Evolutionary conservation across 306 rosid species (phyloP).

Genomic region (Fragaria nilgerrensis): DNA sequence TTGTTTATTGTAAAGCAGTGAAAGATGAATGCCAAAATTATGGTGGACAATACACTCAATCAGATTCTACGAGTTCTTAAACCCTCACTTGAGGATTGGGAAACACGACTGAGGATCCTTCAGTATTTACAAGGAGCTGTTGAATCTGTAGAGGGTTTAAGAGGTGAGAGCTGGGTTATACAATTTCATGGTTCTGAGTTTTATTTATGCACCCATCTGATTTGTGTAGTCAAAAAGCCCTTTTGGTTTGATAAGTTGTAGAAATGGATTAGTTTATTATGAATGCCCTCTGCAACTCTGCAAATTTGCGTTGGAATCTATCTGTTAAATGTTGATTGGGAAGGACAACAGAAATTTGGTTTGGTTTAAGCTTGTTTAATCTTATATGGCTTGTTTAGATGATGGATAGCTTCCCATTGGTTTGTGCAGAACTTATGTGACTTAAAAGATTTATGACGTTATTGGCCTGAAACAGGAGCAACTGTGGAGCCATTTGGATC

Average conservation of each 20-base stretch:
- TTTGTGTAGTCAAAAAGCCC: background rate
- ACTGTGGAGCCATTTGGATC: constrained; percentile 91
- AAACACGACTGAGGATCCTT: constrained; percentile 43
- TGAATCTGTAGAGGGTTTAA: constrained; percentile 51
- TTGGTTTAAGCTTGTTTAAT: background rate
- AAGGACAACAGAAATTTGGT: background rate
- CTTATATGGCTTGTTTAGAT: constrained; percentile 8
- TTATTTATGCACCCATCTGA: background rate
- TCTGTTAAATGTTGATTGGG: background rate
- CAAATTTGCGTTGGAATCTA: background rate
- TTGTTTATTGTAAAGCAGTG: background rate
- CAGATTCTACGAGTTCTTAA: constrained; percentile 51
- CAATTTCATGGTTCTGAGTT: constrained; percentile 22
- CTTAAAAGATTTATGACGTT: constrained; percentile 17
- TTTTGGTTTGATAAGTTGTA: background rate
- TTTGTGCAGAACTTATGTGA: constrained; percentile 15
- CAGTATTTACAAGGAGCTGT: constrained; percentile 40
- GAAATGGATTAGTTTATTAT: background rate
- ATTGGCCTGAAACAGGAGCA: constrained; percentile 65
- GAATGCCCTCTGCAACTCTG: background rate
- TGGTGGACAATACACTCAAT: constrained; percentile 44
- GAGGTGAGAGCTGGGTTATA: constrained; percentile 41
- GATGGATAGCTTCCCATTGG: constrained; percentile 6
- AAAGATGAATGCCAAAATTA: constrained; percentile 7
- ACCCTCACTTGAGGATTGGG: constrained; percentile 61